These are phyloP conservation scores for Chlamydomonas schloesseri DNA, from an alignment of 139 green algal genomes.

Conservation along the genomic window DNA sequence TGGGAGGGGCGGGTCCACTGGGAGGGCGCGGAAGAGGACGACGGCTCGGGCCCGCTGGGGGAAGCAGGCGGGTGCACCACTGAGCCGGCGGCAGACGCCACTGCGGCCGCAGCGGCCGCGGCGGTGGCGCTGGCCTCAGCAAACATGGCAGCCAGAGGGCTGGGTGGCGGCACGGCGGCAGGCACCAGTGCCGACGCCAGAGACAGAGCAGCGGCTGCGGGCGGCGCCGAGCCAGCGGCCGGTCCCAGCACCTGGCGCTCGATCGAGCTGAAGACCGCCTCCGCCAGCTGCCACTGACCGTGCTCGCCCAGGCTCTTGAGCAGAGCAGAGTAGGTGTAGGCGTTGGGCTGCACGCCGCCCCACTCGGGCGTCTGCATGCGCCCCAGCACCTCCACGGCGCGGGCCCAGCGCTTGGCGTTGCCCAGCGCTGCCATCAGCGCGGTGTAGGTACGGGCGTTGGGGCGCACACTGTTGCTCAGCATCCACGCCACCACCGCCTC, in stretches of 20 bases:
- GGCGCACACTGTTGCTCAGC: slow-evolving; percentile 66
- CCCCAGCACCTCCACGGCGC: slow-evolving; percentile 73
- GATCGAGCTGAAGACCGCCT: slow-evolving; percentile 82
- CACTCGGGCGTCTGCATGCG: slow-evolving; percentile 73
- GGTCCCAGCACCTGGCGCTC: slow-evolving; percentile 72
- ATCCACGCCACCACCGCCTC: slow-evolving; percentile 79
- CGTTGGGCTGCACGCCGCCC: slow-evolving; percentile 82
- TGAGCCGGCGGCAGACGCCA: neutral
- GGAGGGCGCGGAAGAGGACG: neutral
- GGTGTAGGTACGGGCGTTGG: slow-evolving; percentile 91
- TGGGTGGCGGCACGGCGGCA: neutral
- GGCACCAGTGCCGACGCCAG: slow-evolving; percentile 20
- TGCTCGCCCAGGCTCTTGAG: slow-evolving; percentile 84
- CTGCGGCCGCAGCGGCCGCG: neutral
- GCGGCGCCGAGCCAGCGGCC: neutral
- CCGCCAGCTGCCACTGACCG: slow-evolving; percentile 84
- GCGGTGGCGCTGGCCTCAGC: slow-evolving; percentile 10
- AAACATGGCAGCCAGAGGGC: neutral
- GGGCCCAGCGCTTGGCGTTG: slow-evolving; percentile 78
- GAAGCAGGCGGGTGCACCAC: no score
- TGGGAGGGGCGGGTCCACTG: slow-evolving; percentile 48
- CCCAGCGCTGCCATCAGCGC: slow-evolving; percentile 83
- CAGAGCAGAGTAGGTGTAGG: slow-evolving; percentile 87
- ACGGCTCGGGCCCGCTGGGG: no score
- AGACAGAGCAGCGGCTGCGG: slow-evolving; percentile 11